These are phyloP conservation scores for Albifimbria verrucaria DNA, from an alignment of 2,329 filamentous ascomycete genomes.

Conservation along the genomic window DNA sequence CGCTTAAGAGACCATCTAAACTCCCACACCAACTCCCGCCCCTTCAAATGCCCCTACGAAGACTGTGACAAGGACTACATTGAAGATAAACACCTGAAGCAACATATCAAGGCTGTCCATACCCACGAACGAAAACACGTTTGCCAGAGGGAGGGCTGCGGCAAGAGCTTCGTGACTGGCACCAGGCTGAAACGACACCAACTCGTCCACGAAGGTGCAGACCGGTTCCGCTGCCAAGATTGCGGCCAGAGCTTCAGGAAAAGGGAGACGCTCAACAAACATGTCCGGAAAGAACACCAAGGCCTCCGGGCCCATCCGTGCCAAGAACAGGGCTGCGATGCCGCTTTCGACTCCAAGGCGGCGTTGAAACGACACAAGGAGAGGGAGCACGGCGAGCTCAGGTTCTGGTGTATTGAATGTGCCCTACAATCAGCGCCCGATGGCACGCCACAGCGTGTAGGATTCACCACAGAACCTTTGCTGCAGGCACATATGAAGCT, in stretches of 20 bases:
- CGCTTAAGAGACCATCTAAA: conserved; percentile 76
- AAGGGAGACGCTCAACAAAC: conserved; percentile 78
- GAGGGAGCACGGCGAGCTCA: conserved; percentile 64
- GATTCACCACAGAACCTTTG: conserved; percentile 69
- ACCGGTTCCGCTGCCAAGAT: conserved; percentile 70
- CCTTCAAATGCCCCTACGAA: conserved; percentile 67
- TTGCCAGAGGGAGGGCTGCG: conserved; percentile 71
- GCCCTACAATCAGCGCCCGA: conserved; percentile 34
- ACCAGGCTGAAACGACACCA: conserved; percentile 75
- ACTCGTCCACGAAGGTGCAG: conserved; percentile 69
- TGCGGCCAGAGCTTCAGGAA: conserved; percentile 83
- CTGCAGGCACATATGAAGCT: conserved; percentile 71
- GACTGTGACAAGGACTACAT: conserved; percentile 82
- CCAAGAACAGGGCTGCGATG: conserved; percentile 55
- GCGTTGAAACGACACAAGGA: conserved; percentile 70
- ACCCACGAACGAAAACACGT: conserved; percentile 65
- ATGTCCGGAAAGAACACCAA: conserved; percentile 75
- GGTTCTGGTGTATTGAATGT: conserved; percentile 78
- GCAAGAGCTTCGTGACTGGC: conserved; percentile 76
- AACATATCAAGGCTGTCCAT: conserved; percentile 82
- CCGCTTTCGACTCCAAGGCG: conserved; percentile 70
- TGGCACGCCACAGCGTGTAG: conserved; percentile 39
- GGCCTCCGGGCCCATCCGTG: conserved; percentile 71
- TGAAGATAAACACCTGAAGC: conserved; percentile 79
- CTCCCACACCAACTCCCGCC: conserved; percentile 81